Evolutionary conservation across 352 stramenopile species (phyloP), one percentile per base, ranked within the genome.

Genomic region (Pythium folliculosum): DNA sequence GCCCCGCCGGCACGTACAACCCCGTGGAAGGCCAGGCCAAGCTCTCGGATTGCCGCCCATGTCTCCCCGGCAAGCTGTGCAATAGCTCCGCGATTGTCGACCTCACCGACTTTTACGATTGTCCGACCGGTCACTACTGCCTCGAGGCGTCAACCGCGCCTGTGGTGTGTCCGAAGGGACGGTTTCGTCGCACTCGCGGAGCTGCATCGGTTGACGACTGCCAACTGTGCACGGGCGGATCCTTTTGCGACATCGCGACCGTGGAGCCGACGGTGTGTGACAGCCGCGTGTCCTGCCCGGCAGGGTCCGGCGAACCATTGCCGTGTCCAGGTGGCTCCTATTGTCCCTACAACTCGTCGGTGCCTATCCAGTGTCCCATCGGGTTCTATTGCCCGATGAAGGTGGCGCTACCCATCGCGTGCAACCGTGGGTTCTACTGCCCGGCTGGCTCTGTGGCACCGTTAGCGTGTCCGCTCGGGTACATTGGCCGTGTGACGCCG

Each of bases 401-500:
- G 8, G 77, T 80, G 10, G 69, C 60, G 1, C 60, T 65, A 0
- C 75, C 78, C 0, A 82, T 68, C 1, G 47, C 54, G 6, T 96
- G 86, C 51, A 71, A 67, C 0, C 70, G 79, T 51, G 86, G 88
- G 0, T 78, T 88, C 52, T 97, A 96, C 52, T 97, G 88, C 44
- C 87, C 89, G 1, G 47, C n/a, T 22, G 77, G 70, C 47, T 86
- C 84, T 5, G 63, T 58, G 35, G 73, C 63, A 0, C 81, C 89
- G 30, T 67, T 91, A 16, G 81, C 87, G 6, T 97, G 91, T 68
- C 89, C 88, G 9, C 64, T 92, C 3, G 91, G 91, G 2, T 96
- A 86, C 32, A 69, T 86, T 14, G 88, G 82, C 6, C 76, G 84
- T 8, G 30, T 67, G 38, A 91, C 85, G 13, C 78, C 80, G 2